Evolutionary conservation across 1,139 yeast genomes (phyloP), one percentile per base, ranked within the genome.

Genomic region (Diutina ranongensis): DNA sequence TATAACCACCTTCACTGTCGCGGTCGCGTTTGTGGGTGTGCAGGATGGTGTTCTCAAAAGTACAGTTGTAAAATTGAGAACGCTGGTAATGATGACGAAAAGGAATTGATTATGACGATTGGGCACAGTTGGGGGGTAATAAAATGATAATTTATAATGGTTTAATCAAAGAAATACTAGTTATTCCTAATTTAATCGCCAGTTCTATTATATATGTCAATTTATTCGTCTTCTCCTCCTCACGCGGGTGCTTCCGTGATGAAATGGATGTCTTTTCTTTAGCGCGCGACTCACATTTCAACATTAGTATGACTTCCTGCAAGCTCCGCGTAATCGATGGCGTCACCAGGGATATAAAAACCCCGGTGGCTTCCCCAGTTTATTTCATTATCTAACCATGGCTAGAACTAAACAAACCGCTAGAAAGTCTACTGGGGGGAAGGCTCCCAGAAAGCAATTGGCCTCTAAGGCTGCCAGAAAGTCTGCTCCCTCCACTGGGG

Each of bases 391-490:
- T 21, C 10, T 28, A 21, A 25, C n/a, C 42, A 88, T 88, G 97
- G 97, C 97, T 70, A 88, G 97, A 84, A 88, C 96, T 57, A 88
- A 89, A 76, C 95, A 89, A 79, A 88, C 97, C 57, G 96, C 97
- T 65, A 86, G 96, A 83, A 88, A 88, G 74, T 87, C 97, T 60
- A 87, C 96, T 64, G 96, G 96, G 83, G 97, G 97, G 76, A 89
- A 89, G 73, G 97, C 97, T 55, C 97, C 97, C 79, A 86, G 97
- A 83, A 89, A 89, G 78, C 96, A 88, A 76, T 80, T 89, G 65
- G 97, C 97, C 63, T 88, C 97, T 58, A 89, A 89, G 84, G 97
- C 96, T 62, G 97, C 97, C 60, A 84, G 97, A 81, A 89, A 89
- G 75, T 88, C 97, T 49, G 97, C 97, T 51, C 92, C 94, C 76